Base-by-base conservation (phyloP, 768 basidiomycete species). In the Phlegmacium glaucopus region DNA sequence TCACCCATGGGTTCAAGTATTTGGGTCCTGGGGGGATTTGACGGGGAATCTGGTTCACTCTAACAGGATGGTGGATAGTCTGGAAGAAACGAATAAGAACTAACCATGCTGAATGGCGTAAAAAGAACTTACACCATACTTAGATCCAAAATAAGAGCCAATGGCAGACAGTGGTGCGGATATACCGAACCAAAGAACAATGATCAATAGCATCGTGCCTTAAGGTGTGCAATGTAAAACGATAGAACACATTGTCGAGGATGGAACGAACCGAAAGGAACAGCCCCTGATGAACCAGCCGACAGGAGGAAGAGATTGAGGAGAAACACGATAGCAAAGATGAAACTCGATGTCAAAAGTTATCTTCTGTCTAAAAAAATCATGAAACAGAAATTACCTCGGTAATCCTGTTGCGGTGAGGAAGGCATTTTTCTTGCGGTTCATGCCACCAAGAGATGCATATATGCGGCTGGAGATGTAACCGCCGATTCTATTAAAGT, bases 31-130 rank as follows among this genome's bases (percentile, higher is more conserved):
- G 89, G 1, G 95, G 95, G 46, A 98, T 94, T 63, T 97, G 95
- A n/a, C 94, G 80, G 11, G 95, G 95, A 48, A 97, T 98, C 47
- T 82, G 87, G 55, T 95, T 91, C 26, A 94, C 90, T 49, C 94
- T 76, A 32, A 92, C 88, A 9, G 94, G 94, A 61, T 93, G 80
- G n/a, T 72, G 66, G 47, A 96, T 66, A 25, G 69, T 74, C 90
- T 94, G 52, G 4, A 44, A 36, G 40, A 34, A 47, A 18, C 54
- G 41, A 51, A 60, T 28, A 38, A 27, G 27, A 45, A 11, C 13
- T 9, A 22, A 22, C 28, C 39, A 12, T n/a, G 34, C 39, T 12
- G 40, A 28, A 37, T 9, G 25, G 28, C 16, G 12, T 2, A 1
- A 39, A n/a, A 42, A 17, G 35, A 9, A 44, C 85, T 45, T 67